Percentiles rank a stretch among this genome's conserved stretches.
These are phyloP conservation scores for Musa itinerans DNA, from an alignment of 176 grass and related monocot species.

Conservation along the genomic window DNA sequence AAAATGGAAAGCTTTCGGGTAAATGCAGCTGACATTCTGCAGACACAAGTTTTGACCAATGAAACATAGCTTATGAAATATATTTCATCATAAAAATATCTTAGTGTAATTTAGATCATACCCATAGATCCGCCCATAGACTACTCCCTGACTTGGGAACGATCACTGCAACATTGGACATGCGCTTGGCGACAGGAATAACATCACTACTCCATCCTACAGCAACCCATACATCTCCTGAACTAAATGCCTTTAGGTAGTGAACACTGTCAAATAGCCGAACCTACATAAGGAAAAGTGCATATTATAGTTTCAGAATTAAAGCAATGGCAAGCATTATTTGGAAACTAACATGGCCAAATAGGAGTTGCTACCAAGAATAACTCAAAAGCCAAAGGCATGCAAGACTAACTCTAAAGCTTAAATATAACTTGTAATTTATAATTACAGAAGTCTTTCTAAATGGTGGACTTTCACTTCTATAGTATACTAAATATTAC, in stretches of 20 bases:
- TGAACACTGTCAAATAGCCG: constrained; percentile 70
- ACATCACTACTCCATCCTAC: constrained; percentile 92
- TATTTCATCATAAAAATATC: not conserved
- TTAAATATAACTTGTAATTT: no score
- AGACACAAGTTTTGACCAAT: no score
- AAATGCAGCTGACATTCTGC: not conserved
- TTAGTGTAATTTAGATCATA: constrained; percentile 15
- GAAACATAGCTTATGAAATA: not conserved
- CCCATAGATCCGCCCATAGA: constrained; percentile 89
- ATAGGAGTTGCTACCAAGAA: not conserved
- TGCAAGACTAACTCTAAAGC: no score
- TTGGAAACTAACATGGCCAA: not conserved
- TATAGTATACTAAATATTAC: not conserved
- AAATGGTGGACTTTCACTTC: not conserved
- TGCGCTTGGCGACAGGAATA: constrained; percentile 71
- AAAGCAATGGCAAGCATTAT: not conserved
- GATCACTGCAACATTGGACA: constrained; percentile 67
- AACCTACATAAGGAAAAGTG: constrained; percentile 35
- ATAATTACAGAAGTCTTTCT: no score
- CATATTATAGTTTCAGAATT: not conserved
- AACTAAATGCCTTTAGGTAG: constrained; percentile 82
- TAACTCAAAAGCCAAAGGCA: no score
- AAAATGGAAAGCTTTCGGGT: not conserved
- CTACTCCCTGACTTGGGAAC: constrained; percentile 93
- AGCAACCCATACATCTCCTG: constrained; percentile 86